Evolutionary conservation across 106 monocot genomes (phyloP), one percentile per base, ranked within the genome.

Genomic region (Agapanthus africanus): DNA sequence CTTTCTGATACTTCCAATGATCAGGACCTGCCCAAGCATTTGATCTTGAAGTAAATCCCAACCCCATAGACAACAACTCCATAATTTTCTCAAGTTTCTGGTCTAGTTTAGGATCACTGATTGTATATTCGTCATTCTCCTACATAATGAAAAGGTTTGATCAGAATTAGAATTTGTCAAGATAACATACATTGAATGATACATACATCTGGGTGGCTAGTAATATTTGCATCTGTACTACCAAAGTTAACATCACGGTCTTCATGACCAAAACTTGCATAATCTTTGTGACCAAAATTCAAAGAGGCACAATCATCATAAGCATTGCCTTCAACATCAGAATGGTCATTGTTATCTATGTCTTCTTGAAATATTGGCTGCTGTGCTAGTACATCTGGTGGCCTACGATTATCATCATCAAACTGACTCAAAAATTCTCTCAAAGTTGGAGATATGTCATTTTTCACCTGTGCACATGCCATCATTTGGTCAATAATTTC

Each of bases 21-120:
- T 99, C 99, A 39, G 99, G 99, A 63, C 99, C 99, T 35, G 99
- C 99, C 99, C 99, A 99, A 16, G 93, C 85, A 90, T 99, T 99
- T 77, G 79, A 67, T 76, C 78, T 90, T 52, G 87, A 80, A 78
- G 79, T 79, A 61, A 90, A 87, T 63, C 93, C 99, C 70, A 93
- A 75, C 61, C 90, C 81, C 46, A 85, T 71, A 54, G 87, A 90
- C 70, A 99, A 75, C 70, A 99, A 93, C 33, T 74, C 87, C 68
- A 79, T 65, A 70, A 99, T 77, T 61, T 76, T 80, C 10, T 90
- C 87, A 51, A 87, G 33, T 31, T 73, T 85, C 42, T 77, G 68
- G 61, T 90, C 80, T 46, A 32, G 68, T 50, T 71, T 59, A 76
- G 72, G 56, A 70, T 69, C 75, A 8, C 47, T 68, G 22, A 73